Base-by-base conservation (phyloP, 2,329 filamentous ascomycete genomes). In the Monosporascus cannonballus region DNA sequence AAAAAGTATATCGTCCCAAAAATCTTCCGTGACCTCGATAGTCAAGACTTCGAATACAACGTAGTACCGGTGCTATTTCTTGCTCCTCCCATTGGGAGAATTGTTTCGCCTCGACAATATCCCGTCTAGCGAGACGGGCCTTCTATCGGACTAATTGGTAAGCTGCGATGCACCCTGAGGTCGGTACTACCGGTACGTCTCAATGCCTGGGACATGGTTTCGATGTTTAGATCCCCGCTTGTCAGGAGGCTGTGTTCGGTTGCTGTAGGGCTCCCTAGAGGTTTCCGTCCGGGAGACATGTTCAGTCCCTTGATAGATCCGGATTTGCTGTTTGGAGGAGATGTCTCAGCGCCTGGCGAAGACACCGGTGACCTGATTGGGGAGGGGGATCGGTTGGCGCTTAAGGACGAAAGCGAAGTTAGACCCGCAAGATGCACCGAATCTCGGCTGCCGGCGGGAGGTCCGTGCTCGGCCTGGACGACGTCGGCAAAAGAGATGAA, bases 401-500 rank as follows among this genome's bases (percentile, higher is more conserved):
- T 58, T 51, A 68, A 64, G 6, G 79, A 75, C 14, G 76, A 67
- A 56, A 87, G 66, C 45, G 84, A 84, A 7, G 85, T 85, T 20
- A 89, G 72, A 14, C 86, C 86, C 49, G 83, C 80, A 54, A 87
- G 72, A 66, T 90, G 85, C 52, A 89, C 77, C 51, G 85, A 86
- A 55, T 93, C 88, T 58, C 86, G 77, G 60, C 79, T 85, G 47
- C 80, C 77, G 38, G 71, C 67, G 36, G 76, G 74, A 54, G 84
- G 80, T 30, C 82, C 83, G 63, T 93, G 89, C 68, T 94, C 89
- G 36, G 86, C 81, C 67, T 96, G 90, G 41, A 97, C 90, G 9
- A 97, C 90, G 64, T 97, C 93, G 56, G 93, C 92, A 70, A 97
- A 97, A 7, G 91, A 96, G 67, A 97, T 96, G 73, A 97, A 97